Evolutionary conservation across 805 yeast genomes (phyloP).

Genomic region (Candida caryicola): DNA sequence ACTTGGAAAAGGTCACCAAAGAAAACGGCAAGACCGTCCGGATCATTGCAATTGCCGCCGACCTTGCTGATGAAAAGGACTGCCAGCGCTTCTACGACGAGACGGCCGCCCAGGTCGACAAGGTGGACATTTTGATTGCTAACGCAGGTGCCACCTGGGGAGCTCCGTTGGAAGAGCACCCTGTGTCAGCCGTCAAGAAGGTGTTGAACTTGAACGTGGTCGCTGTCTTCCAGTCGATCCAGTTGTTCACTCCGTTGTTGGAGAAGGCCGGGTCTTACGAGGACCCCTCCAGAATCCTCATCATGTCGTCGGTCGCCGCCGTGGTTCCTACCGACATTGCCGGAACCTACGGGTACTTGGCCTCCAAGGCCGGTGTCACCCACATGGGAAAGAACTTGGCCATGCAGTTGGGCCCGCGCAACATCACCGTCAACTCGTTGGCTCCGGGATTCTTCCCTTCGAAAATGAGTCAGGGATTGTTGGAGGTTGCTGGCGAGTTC

Average conservation of each 20-base stretch:
- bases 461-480: constrained; percentile 67
- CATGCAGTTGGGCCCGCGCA: constrained; percentile 59
- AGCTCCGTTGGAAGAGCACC: constrained; percentile 56
- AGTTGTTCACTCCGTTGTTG: constrained; percentile 58
- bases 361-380: constrained; percentile 73
- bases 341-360: constrained; percentile 67
- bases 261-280: constrained; percentile 47
- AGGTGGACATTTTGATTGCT: constrained; percentile 63
- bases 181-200: constrained; percentile 59
- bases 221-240: constrained; percentile 67
- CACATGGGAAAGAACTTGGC: constrained; percentile 67
- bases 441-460: constrained; percentile 80
- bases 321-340: constrained; percentile 42
- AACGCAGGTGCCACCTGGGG: constrained; percentile 86
- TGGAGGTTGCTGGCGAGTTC: constrained; percentile 48
- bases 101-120: constrained; percentile 37
- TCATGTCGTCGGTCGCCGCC: constrained; percentile 68
- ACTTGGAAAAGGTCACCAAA: constrained; percentile 35
- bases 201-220: constrained; percentile 61
- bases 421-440: constrained; percentile 65
- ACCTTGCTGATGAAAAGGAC: constrained; percentile 51
- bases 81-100: constrained; percentile 42
- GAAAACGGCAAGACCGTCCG: constrained; percentile 29
- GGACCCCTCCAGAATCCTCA: constrained; percentile 63
- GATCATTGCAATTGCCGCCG: constrained; percentile 52